phyloP scores from a whole-genome alignment of 164 flowering plant species.

The Magnolia officinalis region DNA sequence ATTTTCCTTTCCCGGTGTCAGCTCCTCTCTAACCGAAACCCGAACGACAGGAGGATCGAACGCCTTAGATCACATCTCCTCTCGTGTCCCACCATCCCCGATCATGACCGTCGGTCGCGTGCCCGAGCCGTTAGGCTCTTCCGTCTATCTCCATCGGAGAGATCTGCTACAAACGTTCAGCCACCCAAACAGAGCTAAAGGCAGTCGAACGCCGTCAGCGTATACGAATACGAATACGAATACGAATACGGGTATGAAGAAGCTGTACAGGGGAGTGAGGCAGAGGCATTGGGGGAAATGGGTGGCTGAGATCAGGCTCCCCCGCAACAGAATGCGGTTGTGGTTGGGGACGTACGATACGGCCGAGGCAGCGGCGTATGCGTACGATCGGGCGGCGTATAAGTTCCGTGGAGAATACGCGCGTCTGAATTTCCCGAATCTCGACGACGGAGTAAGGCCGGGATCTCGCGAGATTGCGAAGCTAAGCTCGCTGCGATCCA shows the following conservation, averaged over 20 bases:
- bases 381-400: slow-evolving; percentile 88
- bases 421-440: slow-evolving; percentile 73
- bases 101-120: slow-evolving; percentile 15
- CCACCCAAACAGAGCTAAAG: slow-evolving; percentile 24
- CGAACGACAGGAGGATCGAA: slow-evolving; percentile 45
- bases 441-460: slow-evolving; percentile 32
- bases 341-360: slow-evolving; percentile 93
- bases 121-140: slow-evolving; percentile 60
- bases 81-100: slow-evolving; percentile 23
- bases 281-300: slow-evolving; percentile 99
- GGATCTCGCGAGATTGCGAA: slow-evolving; percentile 42
- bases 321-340: slow-evolving; percentile 80
- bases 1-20: slow-evolving; percentile 7
- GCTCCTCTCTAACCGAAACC: slow-evolving; percentile 56
- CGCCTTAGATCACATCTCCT: slow-evolving; percentile 63
- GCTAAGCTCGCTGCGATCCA: slow-evolving; percentile 42
- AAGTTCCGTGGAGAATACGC: slow-evolving; percentile 91
- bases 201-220: background rate
- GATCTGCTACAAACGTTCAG: slow-evolving; percentile 58
- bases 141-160: slow-evolving; percentile 67
- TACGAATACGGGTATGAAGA: slow-evolving; percentile 34
- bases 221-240: slow-evolving; percentile 4
- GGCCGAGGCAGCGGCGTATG: slow-evolving; percentile 90
- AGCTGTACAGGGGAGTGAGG: slow-evolving; percentile 92
- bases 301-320: slow-evolving; percentile 97